phyloP scores from a whole-genome alignment of 2,329 filamentous ascomycete species.

The Pseudogymnoascus sp. region DNA sequence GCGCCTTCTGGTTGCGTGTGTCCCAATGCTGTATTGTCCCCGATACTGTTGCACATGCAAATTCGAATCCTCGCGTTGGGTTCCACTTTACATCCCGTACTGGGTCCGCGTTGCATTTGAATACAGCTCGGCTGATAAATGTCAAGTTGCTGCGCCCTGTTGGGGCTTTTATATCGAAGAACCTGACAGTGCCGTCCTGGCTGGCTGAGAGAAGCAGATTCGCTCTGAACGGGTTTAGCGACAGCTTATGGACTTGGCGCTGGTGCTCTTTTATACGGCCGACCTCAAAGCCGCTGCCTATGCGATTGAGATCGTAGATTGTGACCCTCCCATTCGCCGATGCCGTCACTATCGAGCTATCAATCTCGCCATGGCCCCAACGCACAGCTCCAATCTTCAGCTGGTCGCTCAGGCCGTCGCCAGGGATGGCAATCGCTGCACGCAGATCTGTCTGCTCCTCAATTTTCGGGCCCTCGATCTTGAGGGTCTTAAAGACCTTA shows the following conservation, averaged over 20 bases:
- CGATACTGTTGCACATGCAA: slow-evolving; percentile 57
- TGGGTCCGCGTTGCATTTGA: slow-evolving; percentile 43
- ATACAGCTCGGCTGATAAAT: slow-evolving; percentile 31
- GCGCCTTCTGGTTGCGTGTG: slow-evolving; percentile 45
- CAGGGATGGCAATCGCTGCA: slow-evolving; percentile 45
- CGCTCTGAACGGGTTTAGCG: slow-evolving; percentile 53
- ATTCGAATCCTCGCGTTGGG: slow-evolving; percentile 51
- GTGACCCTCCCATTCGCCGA: slow-evolving; percentile 59
- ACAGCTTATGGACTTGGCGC: slow-evolving; percentile 56
- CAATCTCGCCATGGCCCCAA: slow-evolving; percentile 41
- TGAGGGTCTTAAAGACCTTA: slow-evolving; percentile 52
- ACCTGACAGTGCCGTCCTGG: slow-evolving; percentile 55
- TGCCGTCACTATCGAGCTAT: slow-evolving; percentile 52
- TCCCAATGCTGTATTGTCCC: slow-evolving; percentile 60
- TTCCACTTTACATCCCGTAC: slow-evolving; percentile 61
- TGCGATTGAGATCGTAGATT: slow-evolving; percentile 50
- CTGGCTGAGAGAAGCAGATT: slow-evolving; percentile 55
- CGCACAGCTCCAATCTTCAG: slow-evolving; percentile 57
- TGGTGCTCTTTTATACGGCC: slow-evolving; percentile 55
- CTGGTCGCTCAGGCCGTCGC: slow-evolving; percentile 44
- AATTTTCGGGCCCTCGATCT: slow-evolving; percentile 44
- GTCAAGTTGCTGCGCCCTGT: slow-evolving; percentile 40
- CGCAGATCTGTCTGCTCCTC: slow-evolving; percentile 52
- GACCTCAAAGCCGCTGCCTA: slow-evolving; percentile 38
- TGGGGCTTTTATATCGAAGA: slow-evolving; percentile 48